Evolutionary conservation across 1,284 basidiomycete genomes (phyloP).

Genomic region (Puccinia novopanici): DNA sequence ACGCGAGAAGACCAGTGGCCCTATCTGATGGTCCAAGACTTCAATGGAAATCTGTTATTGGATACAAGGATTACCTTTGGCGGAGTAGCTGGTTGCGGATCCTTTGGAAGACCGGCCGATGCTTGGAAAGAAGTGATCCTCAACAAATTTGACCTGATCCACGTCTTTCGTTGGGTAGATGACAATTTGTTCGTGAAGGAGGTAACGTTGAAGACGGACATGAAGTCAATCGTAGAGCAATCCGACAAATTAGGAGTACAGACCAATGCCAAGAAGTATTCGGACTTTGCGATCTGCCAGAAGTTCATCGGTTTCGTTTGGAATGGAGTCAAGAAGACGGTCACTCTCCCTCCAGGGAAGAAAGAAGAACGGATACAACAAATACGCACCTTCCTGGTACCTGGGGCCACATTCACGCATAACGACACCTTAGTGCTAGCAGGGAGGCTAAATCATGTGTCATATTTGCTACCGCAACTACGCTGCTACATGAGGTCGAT

Average conservation of each 20-base stretch:
- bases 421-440: not conserved
- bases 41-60: not conserved
- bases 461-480: not conserved
- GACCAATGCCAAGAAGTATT: constrained; percentile 7
- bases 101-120: not conserved
- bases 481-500: not conserved
- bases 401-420: too few species aligned
- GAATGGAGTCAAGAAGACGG: not conserved
- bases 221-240: not conserved
- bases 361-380: not conserved
- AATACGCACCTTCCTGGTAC: too few species aligned
- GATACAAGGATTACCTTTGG: not conserved
- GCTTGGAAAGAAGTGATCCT: not conserved
- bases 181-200: not conserved
- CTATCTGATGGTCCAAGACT: not conserved
- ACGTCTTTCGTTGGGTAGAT: constrained; percentile 9
- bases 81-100: not conserved
- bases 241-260: not conserved
- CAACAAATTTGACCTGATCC: not conserved
- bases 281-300: not conserved
- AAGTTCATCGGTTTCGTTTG: constrained; percentile 25
- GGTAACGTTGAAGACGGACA: not conserved
- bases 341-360: constrained; percentile 9
- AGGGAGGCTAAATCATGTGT: not conserved
- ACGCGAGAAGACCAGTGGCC: not conserved